Evolutionary conservation across 129 eudicot species (phyloP).

Genomic region (Ambrosia trifida): DNA sequence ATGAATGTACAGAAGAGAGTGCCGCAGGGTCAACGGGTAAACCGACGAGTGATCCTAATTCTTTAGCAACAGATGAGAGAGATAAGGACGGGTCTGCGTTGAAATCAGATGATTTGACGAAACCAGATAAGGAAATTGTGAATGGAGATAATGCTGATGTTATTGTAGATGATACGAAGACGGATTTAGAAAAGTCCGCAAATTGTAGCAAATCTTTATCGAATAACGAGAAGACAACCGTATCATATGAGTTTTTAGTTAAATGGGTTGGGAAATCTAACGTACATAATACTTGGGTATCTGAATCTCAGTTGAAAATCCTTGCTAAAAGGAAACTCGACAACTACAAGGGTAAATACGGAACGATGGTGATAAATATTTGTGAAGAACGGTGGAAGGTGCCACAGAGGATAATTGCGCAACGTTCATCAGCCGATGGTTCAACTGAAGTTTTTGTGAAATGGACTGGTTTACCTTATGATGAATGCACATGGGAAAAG

Average conservation of each 20-base stretch:
- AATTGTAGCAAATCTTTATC: slow-evolving; percentile 29
- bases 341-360: slow-evolving; percentile 79
- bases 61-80: slow-evolving; percentile 26
- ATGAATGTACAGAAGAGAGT: slow-evolving; percentile 44
- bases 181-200: slow-evolving; percentile 19
- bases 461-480: slow-evolving; percentile 91
- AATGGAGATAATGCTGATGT: slow-evolving; percentile 30
- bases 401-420: slow-evolving; percentile 83
- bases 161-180: slow-evolving; percentile 26
- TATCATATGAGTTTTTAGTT: slow-evolving; percentile 73
- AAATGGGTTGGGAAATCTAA: slow-evolving; percentile 97
- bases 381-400: slow-evolving; percentile 81
- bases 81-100: slow-evolving; percentile 21
- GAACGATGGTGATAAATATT: slow-evolving; percentile 59
- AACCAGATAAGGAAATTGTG: slow-evolving; percentile 20
- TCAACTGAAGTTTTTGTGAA: slow-evolving; percentile 63
- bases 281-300: slow-evolving; percentile 78
- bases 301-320: slow-evolving; percentile 73
- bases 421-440: slow-evolving; percentile 52
- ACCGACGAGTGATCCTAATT: slow-evolving; percentile 29
- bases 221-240: slow-evolving; percentile 26
- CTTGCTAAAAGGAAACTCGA: slow-evolving; percentile 84
- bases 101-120: slow-evolving; percentile 28
- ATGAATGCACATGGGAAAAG: slow-evolving; percentile 97
- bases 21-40: slow-evolving; percentile 18